Percentiles rank a stretch among this genome's conserved stretches.
Evolutionary conservation across 2,329 filamentous ascomycete genomes (phyloP).

Genomic region (Pseudogymnoascus pannorum): DNA sequence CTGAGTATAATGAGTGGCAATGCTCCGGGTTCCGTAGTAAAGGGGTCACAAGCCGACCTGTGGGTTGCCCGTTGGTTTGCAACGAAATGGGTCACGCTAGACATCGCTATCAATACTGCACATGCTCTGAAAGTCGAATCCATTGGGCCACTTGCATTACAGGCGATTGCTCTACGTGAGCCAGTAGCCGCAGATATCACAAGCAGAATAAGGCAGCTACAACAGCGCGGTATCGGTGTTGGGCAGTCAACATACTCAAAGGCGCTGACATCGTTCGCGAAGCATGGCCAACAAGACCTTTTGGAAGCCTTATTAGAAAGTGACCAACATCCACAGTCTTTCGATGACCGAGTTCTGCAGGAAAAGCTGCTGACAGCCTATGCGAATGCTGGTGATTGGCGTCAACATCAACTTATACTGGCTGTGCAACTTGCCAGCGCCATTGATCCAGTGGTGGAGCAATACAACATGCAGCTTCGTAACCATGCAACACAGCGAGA

Average conservation of each 20-base stretch:
- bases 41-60: neutral
- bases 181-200: conserved; percentile 47
- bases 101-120: conserved; percentile 64
- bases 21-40: neutral
- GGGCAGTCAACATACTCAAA: conserved; percentile 57
- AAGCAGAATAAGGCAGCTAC: conserved; percentile 52
- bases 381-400: conserved; percentile 42
- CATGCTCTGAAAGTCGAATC: conserved; percentile 61
- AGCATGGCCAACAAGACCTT: conserved; percentile 38
- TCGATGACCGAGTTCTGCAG: conserved; percentile 49
- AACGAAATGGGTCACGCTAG: conserved; percentile 63
- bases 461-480: conserved; percentile 42
- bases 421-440: conserved; percentile 42
- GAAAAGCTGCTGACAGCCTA: conserved; percentile 46
- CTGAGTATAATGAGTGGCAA: conserved; percentile 1
- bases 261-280: conserved; percentile 57
- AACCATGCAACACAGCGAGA: conserved; percentile 30
- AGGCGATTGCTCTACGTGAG: conserved; percentile 67
- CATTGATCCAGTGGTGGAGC: conserved; percentile 29
- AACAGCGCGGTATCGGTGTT: conserved; percentile 54
- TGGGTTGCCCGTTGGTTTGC: conserved; percentile 79
- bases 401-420: conserved; percentile 47
- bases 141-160: conserved; percentile 69
- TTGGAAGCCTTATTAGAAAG: conserved; percentile 34
- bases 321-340: conserved; percentile 58